Evolutionary conservation across 2,329 filamentous ascomycete genomes (phyloP), one percentile per base, ranked within the genome.

Genomic region (Paecilomyces sp.): DNA sequence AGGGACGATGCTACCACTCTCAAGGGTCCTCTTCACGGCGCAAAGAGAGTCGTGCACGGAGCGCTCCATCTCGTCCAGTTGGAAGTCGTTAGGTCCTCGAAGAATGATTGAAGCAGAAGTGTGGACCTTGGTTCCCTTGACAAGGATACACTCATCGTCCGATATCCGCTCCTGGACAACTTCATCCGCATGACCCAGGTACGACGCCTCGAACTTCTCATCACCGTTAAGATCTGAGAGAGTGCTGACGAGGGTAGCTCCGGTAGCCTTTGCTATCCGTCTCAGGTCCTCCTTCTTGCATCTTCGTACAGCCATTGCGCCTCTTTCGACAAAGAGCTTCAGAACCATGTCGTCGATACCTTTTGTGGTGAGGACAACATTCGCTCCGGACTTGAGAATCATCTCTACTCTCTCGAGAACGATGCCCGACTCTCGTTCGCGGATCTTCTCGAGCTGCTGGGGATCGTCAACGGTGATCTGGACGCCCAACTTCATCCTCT

Each of bases 221-320:
- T 99, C 94, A 61, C 94, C 94, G 73, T 99, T 97, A 64, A 99
- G 82, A 74, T 99, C 95, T 3, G 94, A 97, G 55, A 99, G 83
- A 7, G 92, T 93, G 82, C 90, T 93, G 67, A 99, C 85, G 60
- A 99, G 82, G 18, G 92, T 97, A 22, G 93, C 94, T 60, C 94
- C 94, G 6, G 94, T 96, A 5, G 94, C 94, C 81, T 90, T 96
- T 61, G 94, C 94, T 79, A 99, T 97, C 69, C 94, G 88, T 74
- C 94, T 85, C 62, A 99, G 81, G 71, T 99, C 94, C 80, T 99
- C 94, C 85, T 99, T 99, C 83, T 97, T 99, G 79, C 93, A 97
- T 73, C 94, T 85, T 71, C 94, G 85, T 56, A 99, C 92, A 57
- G 90, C 94, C 89, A 99, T 97, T 61, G 92, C 92, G 62, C 93